Conservation (phyloP, 768 basidiomycete genomes). For the Boletus reticulatus region DNA sequence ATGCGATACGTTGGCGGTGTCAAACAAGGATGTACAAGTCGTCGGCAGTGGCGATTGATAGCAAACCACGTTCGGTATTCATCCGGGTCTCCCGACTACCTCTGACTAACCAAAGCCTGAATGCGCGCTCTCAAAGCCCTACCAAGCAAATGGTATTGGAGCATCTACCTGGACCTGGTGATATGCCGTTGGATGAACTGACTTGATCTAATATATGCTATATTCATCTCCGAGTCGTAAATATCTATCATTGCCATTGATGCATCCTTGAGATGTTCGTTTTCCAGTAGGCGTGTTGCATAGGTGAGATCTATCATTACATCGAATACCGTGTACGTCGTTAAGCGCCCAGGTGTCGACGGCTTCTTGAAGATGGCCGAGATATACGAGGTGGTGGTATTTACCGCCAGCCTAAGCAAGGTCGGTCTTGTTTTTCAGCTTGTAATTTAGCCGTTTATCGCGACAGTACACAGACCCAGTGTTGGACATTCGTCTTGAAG, state of each 20-base stretch:
- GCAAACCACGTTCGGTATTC: conserved; percentile 54
- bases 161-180: conserved; percentile 37
- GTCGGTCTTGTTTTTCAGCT: conserved; percentile 41
- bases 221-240: conserved; percentile 16
- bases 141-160: conserved; percentile 27
- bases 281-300: too few species aligned
- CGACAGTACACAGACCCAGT: conserved; percentile 96
- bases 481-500: conserved; percentile 86
- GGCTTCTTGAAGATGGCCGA: too few species aligned
- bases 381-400: conserved; percentile 94
- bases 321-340: too few species aligned
- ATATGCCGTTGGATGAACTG: conserved; percentile 54
- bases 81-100: conserved; percentile 46
- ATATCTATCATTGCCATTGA: background rate
- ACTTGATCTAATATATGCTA: conserved; percentile 22
- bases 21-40: conserved; percentile 59
- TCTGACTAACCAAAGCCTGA: conserved; percentile 43
- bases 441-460: conserved; percentile 2
- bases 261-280: too few species aligned
- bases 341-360: too few species aligned
- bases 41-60: conserved; percentile 44
- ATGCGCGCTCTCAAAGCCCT: conserved; percentile 16
- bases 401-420: conserved; percentile 97
- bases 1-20: conserved; percentile 41
- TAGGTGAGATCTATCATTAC: background rate